Evolutionary conservation across 2,329 filamentous ascomycete genomes (phyloP).

Genomic region (Colletotrichum euphorbiae): DNA sequence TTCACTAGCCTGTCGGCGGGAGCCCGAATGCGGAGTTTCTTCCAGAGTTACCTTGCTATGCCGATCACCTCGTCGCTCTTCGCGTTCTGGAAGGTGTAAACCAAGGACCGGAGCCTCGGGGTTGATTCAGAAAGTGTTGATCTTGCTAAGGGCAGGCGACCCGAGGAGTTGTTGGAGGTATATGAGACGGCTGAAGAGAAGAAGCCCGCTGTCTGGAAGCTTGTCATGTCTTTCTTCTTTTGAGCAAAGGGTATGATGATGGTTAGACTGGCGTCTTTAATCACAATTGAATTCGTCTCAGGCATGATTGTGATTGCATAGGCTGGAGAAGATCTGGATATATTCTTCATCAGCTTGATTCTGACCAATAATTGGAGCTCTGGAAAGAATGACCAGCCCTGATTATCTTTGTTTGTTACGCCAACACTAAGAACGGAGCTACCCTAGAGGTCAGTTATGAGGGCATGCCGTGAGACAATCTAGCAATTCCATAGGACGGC

Average conservation of each 20-base stretch:
- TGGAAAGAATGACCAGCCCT: too few species aligned
- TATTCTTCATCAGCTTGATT: too few species aligned
- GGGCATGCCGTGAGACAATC: too few species aligned
- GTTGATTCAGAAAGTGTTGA: constrained; percentile 7
- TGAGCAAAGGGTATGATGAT: neutral
- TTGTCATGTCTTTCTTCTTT: neutral
- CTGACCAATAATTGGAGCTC: too few species aligned
- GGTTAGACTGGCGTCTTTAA: neutral
- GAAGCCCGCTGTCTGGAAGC: neutral
- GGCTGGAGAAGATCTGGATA: too few species aligned
- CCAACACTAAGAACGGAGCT: too few species aligned
- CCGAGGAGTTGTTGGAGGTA: constrained; percentile 1
- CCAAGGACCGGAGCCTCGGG: neutral
- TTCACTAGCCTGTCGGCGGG: constrained; percentile 51
- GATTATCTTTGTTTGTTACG: too few species aligned
- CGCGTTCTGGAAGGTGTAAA: constrained; percentile 1
- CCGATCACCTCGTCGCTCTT: constrained; percentile 63
- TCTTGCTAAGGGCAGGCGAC: constrained; percentile 1
- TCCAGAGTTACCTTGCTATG: constrained; percentile 76
- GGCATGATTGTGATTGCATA: too few species aligned
- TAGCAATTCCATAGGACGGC: too few species aligned
- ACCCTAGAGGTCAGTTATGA: too few species aligned
- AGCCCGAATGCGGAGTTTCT: constrained; percentile 72
- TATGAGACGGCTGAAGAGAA: constrained; percentile 8
- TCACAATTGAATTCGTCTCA: too few species aligned